A percentile compares a stretch with the other conserved stretches of the same genome.
Conservation (phyloP, 192 early-diverging fungal genomes). For the Coemansia sp. region DNA sequence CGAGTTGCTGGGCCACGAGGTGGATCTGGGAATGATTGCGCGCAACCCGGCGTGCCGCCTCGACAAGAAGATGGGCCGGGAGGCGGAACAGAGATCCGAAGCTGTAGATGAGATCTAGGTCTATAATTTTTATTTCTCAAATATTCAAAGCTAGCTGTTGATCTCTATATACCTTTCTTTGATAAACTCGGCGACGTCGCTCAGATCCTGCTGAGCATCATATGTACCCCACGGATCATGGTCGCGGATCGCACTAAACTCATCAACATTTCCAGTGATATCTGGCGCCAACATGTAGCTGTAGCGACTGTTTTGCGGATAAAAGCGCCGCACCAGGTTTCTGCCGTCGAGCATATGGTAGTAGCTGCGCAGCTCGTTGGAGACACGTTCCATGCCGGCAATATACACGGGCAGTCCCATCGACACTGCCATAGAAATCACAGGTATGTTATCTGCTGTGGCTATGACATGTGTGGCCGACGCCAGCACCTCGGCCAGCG, state of each 20-base stretch:
- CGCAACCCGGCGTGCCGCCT: slow-evolving; percentile 87
- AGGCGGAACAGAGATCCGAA: slow-evolving; percentile 13
- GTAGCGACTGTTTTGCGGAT: slow-evolving; percentile 46
- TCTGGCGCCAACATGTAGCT: slow-evolving; percentile 50
- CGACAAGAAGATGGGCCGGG: slow-evolving; percentile 67
- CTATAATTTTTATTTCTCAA: not conserved
- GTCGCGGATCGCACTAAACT: slow-evolving; percentile 47
- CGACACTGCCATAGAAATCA: slow-evolving; percentile 36
- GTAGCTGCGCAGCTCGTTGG: slow-evolving; percentile 33
- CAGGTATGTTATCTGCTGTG: slow-evolving; percentile 35
- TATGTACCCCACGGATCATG: slow-evolving; percentile 49
- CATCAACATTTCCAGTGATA: slow-evolving; percentile 32
- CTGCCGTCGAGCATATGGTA: slow-evolving; percentile 36
- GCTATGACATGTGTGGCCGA: slow-evolving; percentile 33
- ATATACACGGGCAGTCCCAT: slow-evolving; percentile 42
- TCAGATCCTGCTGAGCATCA: slow-evolving; percentile 31
- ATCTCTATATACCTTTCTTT: slow-evolving; percentile 9
- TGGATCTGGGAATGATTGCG: slow-evolving; percentile 87
- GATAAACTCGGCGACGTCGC: slow-evolving; percentile 27
- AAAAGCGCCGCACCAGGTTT: slow-evolving; percentile 51
- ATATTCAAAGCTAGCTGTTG: not conserved
- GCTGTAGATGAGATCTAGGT: slow-evolving; percentile 6
- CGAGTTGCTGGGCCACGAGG: slow-evolving; percentile 90
- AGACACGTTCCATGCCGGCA: slow-evolving; percentile 44
- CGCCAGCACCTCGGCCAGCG: slow-evolving; percentile 18